Conservation (phyloP, 2,329 filamentous ascomycete species). For the Fusarium algeriense region DNA sequence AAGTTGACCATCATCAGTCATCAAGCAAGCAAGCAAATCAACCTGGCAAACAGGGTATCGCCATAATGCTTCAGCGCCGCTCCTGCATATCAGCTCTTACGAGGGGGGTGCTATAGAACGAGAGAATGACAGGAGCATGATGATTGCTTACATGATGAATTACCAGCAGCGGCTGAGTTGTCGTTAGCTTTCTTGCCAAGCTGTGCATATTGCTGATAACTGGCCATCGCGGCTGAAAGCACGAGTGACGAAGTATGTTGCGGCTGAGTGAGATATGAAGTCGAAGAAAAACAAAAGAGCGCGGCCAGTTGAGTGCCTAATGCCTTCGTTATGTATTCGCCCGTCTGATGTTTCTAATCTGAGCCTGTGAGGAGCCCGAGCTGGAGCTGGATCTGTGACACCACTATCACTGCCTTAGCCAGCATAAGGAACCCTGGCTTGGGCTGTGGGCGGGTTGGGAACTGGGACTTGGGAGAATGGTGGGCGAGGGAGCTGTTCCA, state of each 20-base stretch:
- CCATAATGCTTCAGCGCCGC: constrained; percentile 21
- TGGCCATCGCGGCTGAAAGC: constrained; percentile 42
- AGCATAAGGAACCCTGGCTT: constrained; percentile 30
- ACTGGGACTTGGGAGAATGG: constrained; percentile 2
- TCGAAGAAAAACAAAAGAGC: neutral
- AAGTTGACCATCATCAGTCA: constrained; percentile 34
- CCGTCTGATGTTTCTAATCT: constrained; percentile 17
- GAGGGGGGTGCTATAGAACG: constrained; percentile 9
- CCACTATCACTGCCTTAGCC: constrained; percentile 33
- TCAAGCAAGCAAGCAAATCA: constrained; percentile 31
- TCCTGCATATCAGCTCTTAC: constrained; percentile 46
- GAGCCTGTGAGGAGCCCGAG: constrained; percentile 9
- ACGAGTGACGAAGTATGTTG: constrained; percentile 7
- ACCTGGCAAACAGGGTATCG: constrained; percentile 16
- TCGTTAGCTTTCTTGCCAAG: constrained; percentile 42
- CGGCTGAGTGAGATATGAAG: constrained; percentile 4
- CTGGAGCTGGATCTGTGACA: constrained; percentile 27
- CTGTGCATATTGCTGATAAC: constrained; percentile 47
- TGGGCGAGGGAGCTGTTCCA: constrained; percentile 20
- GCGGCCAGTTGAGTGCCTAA: constrained; percentile 6
- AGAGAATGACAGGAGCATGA: constrained; percentile 36
- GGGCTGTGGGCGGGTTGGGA: constrained; percentile 13
- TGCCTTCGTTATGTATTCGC: constrained; percentile 39
- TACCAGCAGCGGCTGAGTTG: constrained; percentile 41
- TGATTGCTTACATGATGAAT: constrained; percentile 28